These are phyloP conservation scores for Dichomitus squalens DNA, from an alignment of 1,284 basidiomycete species.

Conservation along the genomic window DNA sequence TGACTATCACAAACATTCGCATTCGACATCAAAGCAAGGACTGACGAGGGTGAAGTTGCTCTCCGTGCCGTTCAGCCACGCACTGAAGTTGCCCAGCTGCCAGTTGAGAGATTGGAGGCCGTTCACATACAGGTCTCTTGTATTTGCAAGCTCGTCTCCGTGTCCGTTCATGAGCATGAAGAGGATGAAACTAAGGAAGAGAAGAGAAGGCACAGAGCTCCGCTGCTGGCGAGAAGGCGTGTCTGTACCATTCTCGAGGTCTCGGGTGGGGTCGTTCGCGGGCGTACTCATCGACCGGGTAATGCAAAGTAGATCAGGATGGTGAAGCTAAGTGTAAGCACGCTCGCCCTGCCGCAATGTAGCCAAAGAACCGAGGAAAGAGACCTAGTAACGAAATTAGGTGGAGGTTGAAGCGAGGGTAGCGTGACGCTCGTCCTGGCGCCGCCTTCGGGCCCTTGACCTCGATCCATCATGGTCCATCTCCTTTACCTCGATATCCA, in stretches of 20 bases:
- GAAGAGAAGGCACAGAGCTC: slow-evolving; percentile 68
- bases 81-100: slow-evolving; percentile 69
- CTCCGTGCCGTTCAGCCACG: slow-evolving; percentile 71
- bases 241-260: slow-evolving; percentile 21
- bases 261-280: slow-evolving; percentile 10
- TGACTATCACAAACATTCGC: slow-evolving; percentile 1
- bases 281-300: slow-evolving; percentile 13
- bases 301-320: not conserved
- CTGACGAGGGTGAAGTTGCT: slow-evolving; percentile 71
- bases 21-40: slow-evolving; percentile 11
- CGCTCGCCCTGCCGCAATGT: too few species aligned
- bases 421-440: too few species aligned
- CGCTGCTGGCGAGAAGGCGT: slow-evolving; percentile 39
- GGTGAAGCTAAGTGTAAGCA: too few species aligned
- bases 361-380: not conserved
- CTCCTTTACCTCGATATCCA: too few species aligned
- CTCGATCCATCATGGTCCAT: too few species aligned
- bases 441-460: too few species aligned
- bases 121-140: slow-evolving; percentile 64
- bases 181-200: slow-evolving; percentile 72
- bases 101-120: slow-evolving; percentile 56
- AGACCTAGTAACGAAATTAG: too few species aligned
- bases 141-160: slow-evolving; percentile 54
- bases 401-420: too few species aligned
- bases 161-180: slow-evolving; percentile 76